Base-by-base conservation (phyloP, 805 yeast species). In the Aciculoconidium aculeatum region DNA sequence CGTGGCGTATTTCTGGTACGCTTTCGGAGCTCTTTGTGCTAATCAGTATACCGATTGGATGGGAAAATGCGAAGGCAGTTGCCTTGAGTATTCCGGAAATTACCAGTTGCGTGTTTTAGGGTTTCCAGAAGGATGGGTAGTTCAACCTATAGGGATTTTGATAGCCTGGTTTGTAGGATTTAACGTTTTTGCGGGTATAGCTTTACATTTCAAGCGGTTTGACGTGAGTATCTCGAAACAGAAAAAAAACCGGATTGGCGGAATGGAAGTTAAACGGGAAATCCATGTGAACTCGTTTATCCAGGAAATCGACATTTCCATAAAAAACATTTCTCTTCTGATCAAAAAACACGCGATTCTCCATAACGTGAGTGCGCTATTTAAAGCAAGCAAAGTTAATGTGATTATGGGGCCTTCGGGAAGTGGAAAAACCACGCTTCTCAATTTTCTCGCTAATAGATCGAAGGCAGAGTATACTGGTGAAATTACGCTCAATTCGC, bases 1-100 rank as follows among this genome's bases (percentile, higher is more conserved):
- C 52, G 59, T 78, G 33, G 78, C 90, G 0, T 81, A 72, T 47
- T 65, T 80, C 30, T 86, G 88, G 84, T 85, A 80, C 47, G 78
- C 77, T 0, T 81, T 80, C 53, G 92, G 92, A 3, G 77, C 77
- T 2, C 45, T 78, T 33, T 44, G 70, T 22, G 67, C 87, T 0
- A 80, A 77, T 45, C 78, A 83, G 41, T 85, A 72, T 47, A 62
- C 80, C 2, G 72, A 67, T 18, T 81, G 65, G 58, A 36, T 51
- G 23, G 86, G 86, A 9, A 74, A 70, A 30, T 77, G 85, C 43
- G 49, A 42, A 6, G 20, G 11, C n/a, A 17, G 39, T 9, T 64
- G 70, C 37, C 9, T 25, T 3, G 72, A 71, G 32, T 76, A 67
- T 34, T 49, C 72, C 0, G 90, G 90, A 5, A 43, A 51, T 6